phyloP scores from a whole-genome alignment of 2,329 filamentous ascomycete species.

The Cladosporium sp. region DNA sequence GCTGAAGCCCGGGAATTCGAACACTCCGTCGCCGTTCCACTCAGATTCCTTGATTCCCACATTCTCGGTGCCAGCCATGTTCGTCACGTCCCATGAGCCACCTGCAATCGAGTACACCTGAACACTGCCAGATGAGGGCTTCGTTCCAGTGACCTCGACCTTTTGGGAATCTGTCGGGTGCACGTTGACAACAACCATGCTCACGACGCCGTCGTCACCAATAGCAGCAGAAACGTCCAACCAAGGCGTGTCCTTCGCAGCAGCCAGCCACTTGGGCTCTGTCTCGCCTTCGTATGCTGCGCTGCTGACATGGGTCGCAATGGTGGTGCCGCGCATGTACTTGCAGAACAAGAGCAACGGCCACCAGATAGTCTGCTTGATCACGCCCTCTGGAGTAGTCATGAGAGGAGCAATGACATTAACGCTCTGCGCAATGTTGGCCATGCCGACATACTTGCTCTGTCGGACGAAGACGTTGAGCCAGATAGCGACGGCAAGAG shows the following conservation, averaged over 20 bases:
- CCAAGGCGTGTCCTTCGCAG: constrained; percentile 67
- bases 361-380: constrained; percentile 76
- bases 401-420: constrained; percentile 78
- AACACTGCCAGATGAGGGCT: constrained; percentile 38
- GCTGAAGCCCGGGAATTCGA: constrained; percentile 68
- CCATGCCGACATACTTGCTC: constrained; percentile 70
- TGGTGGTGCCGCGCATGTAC: constrained; percentile 71
- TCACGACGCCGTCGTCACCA: constrained; percentile 61
- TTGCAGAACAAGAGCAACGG: constrained; percentile 67
- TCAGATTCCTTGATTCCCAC: constrained; percentile 61
- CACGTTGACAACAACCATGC: constrained; percentile 72
- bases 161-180: constrained; percentile 53
- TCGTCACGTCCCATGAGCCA: constrained; percentile 57
- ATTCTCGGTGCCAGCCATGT: constrained; percentile 62
- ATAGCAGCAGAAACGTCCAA: constrained; percentile 66
- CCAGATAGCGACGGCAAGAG: constrained; percentile 72
- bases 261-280: constrained; percentile 63
- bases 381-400: constrained; percentile 63
- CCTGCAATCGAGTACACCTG: constrained; percentile 65
- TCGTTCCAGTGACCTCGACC: constrained; percentile 5
- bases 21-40: constrained; percentile 65
- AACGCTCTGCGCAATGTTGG: constrained; percentile 74
- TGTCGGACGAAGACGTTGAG: constrained; percentile 76
- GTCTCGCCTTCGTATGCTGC: constrained; percentile 68
- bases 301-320: constrained; percentile 65